phyloP scores from a whole-genome alignment of 257 asterid species.

The Ophiorrhiza pumila region DNA sequence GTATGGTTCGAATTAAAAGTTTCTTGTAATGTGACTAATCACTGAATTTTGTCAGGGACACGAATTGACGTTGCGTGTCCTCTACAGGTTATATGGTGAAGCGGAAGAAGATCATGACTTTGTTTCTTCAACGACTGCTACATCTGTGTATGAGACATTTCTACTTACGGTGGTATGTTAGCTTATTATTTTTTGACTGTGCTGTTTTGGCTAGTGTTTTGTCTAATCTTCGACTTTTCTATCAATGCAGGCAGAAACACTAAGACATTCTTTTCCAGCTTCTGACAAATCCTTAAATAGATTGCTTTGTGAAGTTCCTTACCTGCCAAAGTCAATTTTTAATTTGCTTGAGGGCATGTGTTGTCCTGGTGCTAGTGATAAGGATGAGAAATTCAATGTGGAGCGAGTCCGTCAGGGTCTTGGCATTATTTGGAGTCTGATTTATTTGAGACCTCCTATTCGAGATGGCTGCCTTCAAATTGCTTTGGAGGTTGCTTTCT shows the following conservation, averaged over 20 bases:
- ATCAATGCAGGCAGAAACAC: slow-evolving; percentile 81
- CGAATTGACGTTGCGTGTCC: slow-evolving; percentile 95
- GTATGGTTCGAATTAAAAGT: slow-evolving; percentile 2
- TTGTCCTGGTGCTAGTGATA: slow-evolving; percentile 64
- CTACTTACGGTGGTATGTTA: slow-evolving; percentile 80
- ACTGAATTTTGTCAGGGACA: slow-evolving; percentile 85
- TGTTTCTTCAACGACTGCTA: slow-evolving; percentile 79
- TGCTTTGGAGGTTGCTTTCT: slow-evolving; percentile 68
- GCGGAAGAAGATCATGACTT: slow-evolving; percentile 92
- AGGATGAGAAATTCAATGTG: slow-evolving; percentile 63
- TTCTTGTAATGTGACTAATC: slow-evolving; percentile 43
- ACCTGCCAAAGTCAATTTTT: slow-evolving; percentile 71
- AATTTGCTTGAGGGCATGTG: slow-evolving; percentile 79
- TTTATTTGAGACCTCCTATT: slow-evolving; percentile 84
- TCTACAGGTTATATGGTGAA: slow-evolving; percentile 93
- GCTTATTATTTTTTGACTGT: slow-evolving; percentile 9
- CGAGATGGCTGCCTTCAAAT: slow-evolving; percentile 84
- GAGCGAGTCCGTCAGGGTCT: slow-evolving; percentile 99
- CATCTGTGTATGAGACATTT: slow-evolving; percentile 85
- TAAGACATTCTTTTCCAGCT: slow-evolving; percentile 86
- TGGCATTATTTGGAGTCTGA: slow-evolving; percentile 86
- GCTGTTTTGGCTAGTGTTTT: slow-evolving; percentile 23
- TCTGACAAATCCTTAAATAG: slow-evolving; percentile 93
- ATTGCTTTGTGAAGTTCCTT: slow-evolving; percentile 92
- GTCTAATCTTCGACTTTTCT: slow-evolving; percentile 13